These are phyloP conservation scores for Gaeumannomyces sp. DNA, from an alignment of 2,329 filamentous ascomycete species.

Conservation along the genomic window DNA sequence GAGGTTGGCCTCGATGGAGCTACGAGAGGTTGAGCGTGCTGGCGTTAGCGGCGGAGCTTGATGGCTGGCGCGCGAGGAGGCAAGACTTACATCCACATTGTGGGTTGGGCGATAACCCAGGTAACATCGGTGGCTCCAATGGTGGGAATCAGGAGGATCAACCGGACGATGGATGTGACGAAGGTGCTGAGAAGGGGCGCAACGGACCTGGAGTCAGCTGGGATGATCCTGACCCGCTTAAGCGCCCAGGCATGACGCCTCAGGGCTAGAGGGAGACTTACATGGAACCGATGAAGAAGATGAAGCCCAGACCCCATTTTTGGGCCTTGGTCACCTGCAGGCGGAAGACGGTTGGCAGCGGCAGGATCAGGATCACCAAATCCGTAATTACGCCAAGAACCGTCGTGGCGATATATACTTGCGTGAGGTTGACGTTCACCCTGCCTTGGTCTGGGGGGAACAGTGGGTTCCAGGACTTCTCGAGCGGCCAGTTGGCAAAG, in stretches of 20 bases:
- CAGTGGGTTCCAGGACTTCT: conserved; percentile 25
- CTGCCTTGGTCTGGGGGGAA: conserved; percentile 20
- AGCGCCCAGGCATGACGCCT: no score
- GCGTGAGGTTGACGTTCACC: conserved; percentile 37
- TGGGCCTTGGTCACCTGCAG: conserved; percentile 39
- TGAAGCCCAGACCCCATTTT: conserved; percentile 34
- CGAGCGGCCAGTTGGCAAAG: conserved; percentile 31
- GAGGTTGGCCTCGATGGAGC: conserved; percentile 32
- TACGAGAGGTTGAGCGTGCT: background rate
- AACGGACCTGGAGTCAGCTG: no score
- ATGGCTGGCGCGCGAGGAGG: no score
- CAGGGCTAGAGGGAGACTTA: background rate
- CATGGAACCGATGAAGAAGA: background rate
- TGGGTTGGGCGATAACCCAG: conserved; percentile 24
- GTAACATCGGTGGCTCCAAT: conserved; percentile 21
- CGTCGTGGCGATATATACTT: conserved; percentile 42
- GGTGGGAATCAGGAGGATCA: conserved; percentile 22
- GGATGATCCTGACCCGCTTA: no score
- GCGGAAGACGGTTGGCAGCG: conserved; percentile 38
- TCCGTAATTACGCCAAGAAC: conserved; percentile 41
- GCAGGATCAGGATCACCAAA: conserved; percentile 38
- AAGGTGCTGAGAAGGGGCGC: conserved; percentile 22
- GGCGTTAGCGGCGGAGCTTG: no score
- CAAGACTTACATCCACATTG: conserved; percentile 21
- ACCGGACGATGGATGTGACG: conserved; percentile 26